These are phyloP conservation scores for Termitomyces titanicus DNA, from an alignment of 768 basidiomycete genomes.

Conservation along the genomic window DNA sequence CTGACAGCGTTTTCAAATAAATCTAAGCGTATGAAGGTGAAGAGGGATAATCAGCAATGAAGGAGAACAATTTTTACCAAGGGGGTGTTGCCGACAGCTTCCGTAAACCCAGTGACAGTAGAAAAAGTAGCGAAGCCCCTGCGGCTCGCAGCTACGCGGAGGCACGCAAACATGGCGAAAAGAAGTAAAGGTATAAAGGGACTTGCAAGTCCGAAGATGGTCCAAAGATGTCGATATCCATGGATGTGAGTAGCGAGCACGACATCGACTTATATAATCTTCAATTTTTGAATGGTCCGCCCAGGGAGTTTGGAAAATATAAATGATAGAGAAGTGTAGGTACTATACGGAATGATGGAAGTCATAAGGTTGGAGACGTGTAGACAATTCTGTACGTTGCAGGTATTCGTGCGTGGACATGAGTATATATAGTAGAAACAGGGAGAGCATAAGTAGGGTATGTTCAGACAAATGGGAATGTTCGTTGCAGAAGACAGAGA, in stretches of 20 bases:
- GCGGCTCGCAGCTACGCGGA: conserved; percentile 23
- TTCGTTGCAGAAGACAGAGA: conserved; percentile 17
- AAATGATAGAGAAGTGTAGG: conserved; percentile 21
- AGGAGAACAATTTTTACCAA: conserved; percentile 47
- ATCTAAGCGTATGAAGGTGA: conserved; percentile 50
- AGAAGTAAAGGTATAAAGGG: conserved; percentile 10
- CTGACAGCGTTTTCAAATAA: conserved; percentile 74
- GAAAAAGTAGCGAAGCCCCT: conserved; percentile 36
- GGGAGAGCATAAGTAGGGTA: conserved; percentile 28
- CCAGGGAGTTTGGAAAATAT: conserved; percentile 5
- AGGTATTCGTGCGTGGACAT: conserved; percentile 37
- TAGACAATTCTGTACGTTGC: conserved; percentile 31
- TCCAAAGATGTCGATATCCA: background rate
- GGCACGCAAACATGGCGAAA: conserved; percentile 30
- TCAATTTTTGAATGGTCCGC: background rate
- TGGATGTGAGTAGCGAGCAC: conserved; percentile 27
- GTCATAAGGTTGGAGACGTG: conserved; percentile 30
- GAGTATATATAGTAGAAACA: conserved; percentile 30
- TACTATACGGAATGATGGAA: conserved; percentile 21
- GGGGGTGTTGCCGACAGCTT: conserved; percentile 91
- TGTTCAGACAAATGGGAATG: conserved; percentile 20
- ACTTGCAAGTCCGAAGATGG: background rate
- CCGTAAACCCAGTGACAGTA: conserved; percentile 74
- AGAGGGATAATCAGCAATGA: background rate
- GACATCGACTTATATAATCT: conserved; percentile 34